Evolutionary conservation across 306 rosid genomes (phyloP).

Genomic region (Geum urbanum): DNA sequence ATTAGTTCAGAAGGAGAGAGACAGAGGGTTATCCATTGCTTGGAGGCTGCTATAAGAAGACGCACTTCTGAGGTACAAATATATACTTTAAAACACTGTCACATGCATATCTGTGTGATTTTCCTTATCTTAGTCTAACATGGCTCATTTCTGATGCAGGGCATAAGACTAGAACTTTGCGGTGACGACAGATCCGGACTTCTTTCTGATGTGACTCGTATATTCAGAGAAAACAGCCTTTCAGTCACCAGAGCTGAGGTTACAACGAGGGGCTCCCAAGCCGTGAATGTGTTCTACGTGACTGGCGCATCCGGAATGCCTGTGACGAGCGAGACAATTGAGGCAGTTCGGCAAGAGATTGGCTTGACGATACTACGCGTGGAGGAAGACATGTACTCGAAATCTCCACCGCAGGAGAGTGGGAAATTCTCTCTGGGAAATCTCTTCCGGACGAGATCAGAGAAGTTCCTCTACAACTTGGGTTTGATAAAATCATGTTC

Average conservation of each 20-base stretch:
- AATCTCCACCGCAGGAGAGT: slow-evolving; percentile 52
- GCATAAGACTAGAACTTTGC: slow-evolving; percentile 80
- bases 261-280: slow-evolving; percentile 70
- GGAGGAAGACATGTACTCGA: slow-evolving; percentile 45
- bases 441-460: slow-evolving; percentile 77
- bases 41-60: slow-evolving; percentile 90
- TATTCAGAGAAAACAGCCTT: slow-evolving; percentile 91
- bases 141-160: slow-evolving; percentile 42
- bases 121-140: background rate
- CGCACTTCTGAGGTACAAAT: slow-evolving; percentile 73
- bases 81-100: background rate
- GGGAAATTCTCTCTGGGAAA: slow-evolving; percentile 59
- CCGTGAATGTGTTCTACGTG: slow-evolving; percentile 82
- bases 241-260: slow-evolving; percentile 90
- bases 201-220: slow-evolving; percentile 89
- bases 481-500: slow-evolving; percentile 77
- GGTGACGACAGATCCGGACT: slow-evolving; percentile 87
- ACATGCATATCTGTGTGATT: background rate
- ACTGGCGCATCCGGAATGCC: slow-evolving; percentile 69
- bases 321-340: slow-evolving; percentile 82
- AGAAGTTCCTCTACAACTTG: slow-evolving; percentile 81
- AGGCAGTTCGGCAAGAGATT: slow-evolving; percentile 81
- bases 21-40: slow-evolving; percentile 86
- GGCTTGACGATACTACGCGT: slow-evolving; percentile 64
- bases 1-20: slow-evolving; percentile 89